Base-by-base conservation (phyloP, 257 asterid genomes). In the Leonotis leonurus region DNA sequence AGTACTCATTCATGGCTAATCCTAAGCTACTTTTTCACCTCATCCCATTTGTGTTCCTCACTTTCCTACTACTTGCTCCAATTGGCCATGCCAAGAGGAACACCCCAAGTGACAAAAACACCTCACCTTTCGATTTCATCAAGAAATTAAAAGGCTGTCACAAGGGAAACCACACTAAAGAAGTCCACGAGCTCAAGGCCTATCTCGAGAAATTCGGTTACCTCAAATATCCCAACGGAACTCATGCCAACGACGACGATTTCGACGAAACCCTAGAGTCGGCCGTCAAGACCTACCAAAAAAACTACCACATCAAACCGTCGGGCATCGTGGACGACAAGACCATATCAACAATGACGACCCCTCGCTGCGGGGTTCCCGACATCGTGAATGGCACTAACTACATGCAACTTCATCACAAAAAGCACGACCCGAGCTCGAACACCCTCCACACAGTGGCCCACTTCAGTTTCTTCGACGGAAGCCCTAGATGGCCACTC, bases 291-390 rank as follows among this genome's bases (percentile, higher is more conserved):
- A 67, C 58, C 9, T 79, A 75, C 53, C 84, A 79, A 26, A 2
- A 32, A 8, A 64, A 68, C 44, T 80, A 55, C 40, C 69, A 65
- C 37, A 40, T 78, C 1, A 60, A 73, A 0, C 69, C 76, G 24
- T 60, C 78, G 0, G 82, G 87, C n/a, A 3, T 13, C 0, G 6
- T 78, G 8, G 84, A 78, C 4, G 43, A 50, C 6, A n/a, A 9
- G 0, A 78, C 82, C 0, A 20, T 70, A 4, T 49, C 78, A 3
- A 56, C 24, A 21, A 75, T 81, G 83, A 20, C 48, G 2, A 4
- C 35, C 36, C 62, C 81, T 2, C 71, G 86, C 2, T 82, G 85
- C 12, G 78, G 81, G n/a, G 73, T 56, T 8, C 32, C 72, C 1
- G 72, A 67, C 1, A 56, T 67, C 5, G 8, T 67, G 37, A 67